Evolutionary conservation across 805 yeast species (phyloP).

Genomic region (Zygoascus bituminiphila): DNA sequence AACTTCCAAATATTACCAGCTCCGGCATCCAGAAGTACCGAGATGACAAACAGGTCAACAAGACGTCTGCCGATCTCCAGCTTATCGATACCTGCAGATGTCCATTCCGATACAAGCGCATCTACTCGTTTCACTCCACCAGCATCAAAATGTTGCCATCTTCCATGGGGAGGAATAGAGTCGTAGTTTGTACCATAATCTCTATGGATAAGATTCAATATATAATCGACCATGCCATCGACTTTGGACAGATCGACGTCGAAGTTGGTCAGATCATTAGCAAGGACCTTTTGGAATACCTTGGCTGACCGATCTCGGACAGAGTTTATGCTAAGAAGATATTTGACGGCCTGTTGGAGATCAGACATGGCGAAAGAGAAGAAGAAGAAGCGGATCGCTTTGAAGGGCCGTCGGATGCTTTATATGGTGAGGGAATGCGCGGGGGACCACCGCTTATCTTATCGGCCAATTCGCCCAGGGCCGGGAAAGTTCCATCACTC

Average conservation of each 20-base stretch:
- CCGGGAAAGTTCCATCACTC: too few relatives aligned
- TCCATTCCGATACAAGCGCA: slow-evolving; percentile 35
- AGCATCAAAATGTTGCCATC: slow-evolving; percentile 58
- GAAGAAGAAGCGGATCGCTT: not conserved
- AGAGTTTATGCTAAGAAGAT: slow-evolving; percentile 43
- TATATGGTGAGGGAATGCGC: not conserved
- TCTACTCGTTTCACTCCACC: slow-evolving; percentile 41
- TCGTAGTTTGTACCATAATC: slow-evolving; percentile 39
- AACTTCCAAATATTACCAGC: slow-evolving; percentile 55
- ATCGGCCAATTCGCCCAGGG: not conserved
- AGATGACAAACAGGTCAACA: slow-evolving; percentile 50
- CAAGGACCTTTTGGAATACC: slow-evolving; percentile 35
- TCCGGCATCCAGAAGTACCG: slow-evolving; percentile 60
- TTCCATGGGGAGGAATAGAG: slow-evolving; percentile 55
- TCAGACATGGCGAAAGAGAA: not conserved
- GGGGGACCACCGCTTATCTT: not conserved
- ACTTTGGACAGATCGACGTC: slow-evolving; percentile 39
- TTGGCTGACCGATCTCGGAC: slow-evolving; percentile 45
- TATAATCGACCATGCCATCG: slow-evolving; percentile 38
- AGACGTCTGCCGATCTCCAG: slow-evolving; percentile 45
- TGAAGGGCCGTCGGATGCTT: not conserved
- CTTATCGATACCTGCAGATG: slow-evolving; percentile 24
- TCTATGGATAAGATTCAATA: slow-evolving; percentile 36
- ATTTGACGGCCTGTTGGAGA: slow-evolving; percentile 16
- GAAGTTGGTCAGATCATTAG: slow-evolving; percentile 34